Conservation (phyloP, 331 rosid genomes). For the Phaseolus coccineus region DNA sequence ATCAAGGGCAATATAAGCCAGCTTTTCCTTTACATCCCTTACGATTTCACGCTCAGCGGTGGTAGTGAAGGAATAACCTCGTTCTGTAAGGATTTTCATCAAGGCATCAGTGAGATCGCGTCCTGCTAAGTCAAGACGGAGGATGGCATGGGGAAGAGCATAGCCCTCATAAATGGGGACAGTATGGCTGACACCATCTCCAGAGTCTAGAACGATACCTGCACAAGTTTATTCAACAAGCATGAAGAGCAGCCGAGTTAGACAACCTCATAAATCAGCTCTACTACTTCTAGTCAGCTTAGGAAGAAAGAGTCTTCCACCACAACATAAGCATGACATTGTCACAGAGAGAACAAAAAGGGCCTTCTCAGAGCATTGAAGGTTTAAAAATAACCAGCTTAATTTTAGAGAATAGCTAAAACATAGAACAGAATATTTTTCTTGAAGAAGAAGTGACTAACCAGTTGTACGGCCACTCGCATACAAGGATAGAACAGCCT, state of each 20-base stretch:
- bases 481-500: conserved; percentile 71
- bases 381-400: neutral
- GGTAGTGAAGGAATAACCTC: conserved; percentile 91
- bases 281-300: neutral
- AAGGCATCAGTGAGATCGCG: conserved; percentile 86
- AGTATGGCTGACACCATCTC: conserved; percentile 93
- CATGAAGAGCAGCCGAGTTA: neutral
- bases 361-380: neutral
- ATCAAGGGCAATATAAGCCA: conserved; percentile 86
- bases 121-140: conserved; percentile 88
- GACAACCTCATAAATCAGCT: neutral
- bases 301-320: neutral
- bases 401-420: neutral
- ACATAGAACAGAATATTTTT: neutral
- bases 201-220: conserved; percentile 91
- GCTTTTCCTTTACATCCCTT: conserved; percentile 86
- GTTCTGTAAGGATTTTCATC: conserved; percentile 86
- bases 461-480: conserved; percentile 96
- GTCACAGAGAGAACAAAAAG: neutral
- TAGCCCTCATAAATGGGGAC: conserved; percentile 92
- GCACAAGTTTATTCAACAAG: conserved; percentile 28
- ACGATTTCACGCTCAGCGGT: conserved; percentile 90
- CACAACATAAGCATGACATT: conserved; percentile 1
- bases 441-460: conserved; percentile 44
- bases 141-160: conserved; percentile 94